phyloP scores from a whole-genome alignment of 345 rosid genomes.

The Eucalyptus viminalis region DNA sequence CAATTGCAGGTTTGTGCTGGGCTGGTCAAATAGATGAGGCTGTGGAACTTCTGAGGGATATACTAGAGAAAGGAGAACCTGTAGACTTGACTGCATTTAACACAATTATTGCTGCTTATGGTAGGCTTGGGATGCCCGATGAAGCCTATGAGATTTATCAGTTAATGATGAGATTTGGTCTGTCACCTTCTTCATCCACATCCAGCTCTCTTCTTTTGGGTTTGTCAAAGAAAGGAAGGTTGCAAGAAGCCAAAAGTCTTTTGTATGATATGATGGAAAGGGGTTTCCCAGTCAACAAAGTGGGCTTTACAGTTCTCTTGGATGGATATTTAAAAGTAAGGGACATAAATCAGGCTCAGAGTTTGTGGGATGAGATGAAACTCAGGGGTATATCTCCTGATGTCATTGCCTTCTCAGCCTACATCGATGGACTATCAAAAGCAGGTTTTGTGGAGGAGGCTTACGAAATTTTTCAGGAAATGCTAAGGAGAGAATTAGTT shows the following conservation, averaged over 20 bases:
- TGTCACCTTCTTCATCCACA: conserved; percentile 52
- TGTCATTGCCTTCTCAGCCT: conserved; percentile 53
- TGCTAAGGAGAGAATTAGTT: conserved; percentile 37
- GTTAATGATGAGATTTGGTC: conserved; percentile 32
- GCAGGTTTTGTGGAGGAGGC: conserved; percentile 58
- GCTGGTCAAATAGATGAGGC: conserved; percentile 49
- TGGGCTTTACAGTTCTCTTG: conserved; percentile 51
- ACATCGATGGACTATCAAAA: conserved; percentile 52
- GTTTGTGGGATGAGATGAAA: conserved; percentile 57
- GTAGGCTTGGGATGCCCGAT: conserved; percentile 35
- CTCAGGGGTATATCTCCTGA: conserved; percentile 39
- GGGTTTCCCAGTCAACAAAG: conserved; percentile 34
- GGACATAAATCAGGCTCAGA: conserved; percentile 35
- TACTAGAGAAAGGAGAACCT: conserved; percentile 48
- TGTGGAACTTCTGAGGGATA: conserved; percentile 19
- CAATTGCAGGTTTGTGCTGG: conserved; percentile 60
- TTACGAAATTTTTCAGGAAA: conserved; percentile 31
- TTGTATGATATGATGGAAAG: conserved; percentile 33
- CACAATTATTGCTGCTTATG: conserved; percentile 54
- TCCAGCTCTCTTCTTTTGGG: conserved; percentile 55
- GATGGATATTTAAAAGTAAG: conserved; percentile 51
- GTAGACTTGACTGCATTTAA: conserved; percentile 49
- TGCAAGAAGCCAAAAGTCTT: conserved; percentile 41
- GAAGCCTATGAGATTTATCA: conserved; percentile 32
- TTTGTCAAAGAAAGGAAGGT: conserved; percentile 36